Percentiles rank a stretch among this genome's conserved stretches.
Conservation (phyloP, 345 rosid species). For the Murraya koenigii region DNA sequence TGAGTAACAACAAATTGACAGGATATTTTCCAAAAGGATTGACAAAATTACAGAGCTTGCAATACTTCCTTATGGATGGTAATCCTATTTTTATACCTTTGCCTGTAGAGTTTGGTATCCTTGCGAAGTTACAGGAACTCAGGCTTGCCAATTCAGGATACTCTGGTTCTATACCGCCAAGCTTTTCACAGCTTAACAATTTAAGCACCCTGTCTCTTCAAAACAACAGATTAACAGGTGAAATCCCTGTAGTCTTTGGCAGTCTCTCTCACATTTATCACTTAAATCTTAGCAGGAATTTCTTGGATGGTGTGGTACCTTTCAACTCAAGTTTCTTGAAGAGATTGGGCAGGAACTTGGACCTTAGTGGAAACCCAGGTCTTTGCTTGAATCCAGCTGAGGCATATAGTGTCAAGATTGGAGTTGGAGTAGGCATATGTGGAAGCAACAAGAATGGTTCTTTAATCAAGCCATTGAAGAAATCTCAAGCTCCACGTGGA, state of each 20-base stretch:
- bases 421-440: slow-evolving; percentile 62
- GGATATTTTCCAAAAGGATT: slow-evolving; percentile 63
- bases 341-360: slow-evolving; percentile 75
- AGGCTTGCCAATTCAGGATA: slow-evolving; percentile 78
- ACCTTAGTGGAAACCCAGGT: slow-evolving; percentile 71
- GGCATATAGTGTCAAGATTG: slow-evolving; percentile 54
- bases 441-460: slow-evolving; percentile 44
- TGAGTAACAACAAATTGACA: slow-evolving; percentile 64
- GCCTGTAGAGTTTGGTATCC: slow-evolving; percentile 56
- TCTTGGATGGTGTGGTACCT: slow-evolving; percentile 66
- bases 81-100: slow-evolving; percentile 67
- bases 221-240: slow-evolving; percentile 69
- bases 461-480: slow-evolving; percentile 33
- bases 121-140: slow-evolving; percentile 68
- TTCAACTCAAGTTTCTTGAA: slow-evolving; percentile 60
- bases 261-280: slow-evolving; percentile 61
- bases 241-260: slow-evolving; percentile 55
- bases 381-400: slow-evolving; percentile 73
- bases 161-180: slow-evolving; percentile 59
- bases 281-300: slow-evolving; percentile 73
- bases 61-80: slow-evolving; percentile 84
- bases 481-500: slow-evolving; percentile 40
- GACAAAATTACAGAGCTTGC: slow-evolving; percentile 54
- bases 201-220: slow-evolving; percentile 79
- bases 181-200: slow-evolving; percentile 51